These are phyloP conservation scores for Ceratobasidium sp. DNA, from an alignment of 1,284 basidiomycete species.

Conservation along the genomic window DNA sequence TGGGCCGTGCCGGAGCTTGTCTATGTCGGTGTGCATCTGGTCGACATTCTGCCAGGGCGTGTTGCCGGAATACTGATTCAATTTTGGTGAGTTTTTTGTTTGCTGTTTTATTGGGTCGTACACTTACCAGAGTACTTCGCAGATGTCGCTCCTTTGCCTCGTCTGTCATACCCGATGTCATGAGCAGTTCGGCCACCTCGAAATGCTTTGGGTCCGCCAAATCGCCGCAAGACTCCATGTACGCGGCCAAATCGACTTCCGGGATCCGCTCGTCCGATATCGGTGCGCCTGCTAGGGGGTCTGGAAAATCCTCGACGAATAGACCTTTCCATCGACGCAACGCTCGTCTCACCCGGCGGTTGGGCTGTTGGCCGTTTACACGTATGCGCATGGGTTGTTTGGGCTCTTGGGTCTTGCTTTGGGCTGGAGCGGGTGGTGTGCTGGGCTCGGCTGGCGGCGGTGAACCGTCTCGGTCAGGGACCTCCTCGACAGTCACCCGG, in stretches of 20 bases:
- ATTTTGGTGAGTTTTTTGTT: background rate
- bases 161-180: constrained; percentile 6
- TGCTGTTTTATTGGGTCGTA: too few species aligned
- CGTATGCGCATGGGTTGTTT: too few species aligned
- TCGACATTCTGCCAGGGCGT: constrained; percentile 1
- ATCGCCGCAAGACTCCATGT: background rate
- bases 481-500: background rate
- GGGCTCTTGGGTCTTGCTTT: too few species aligned
- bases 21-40: background rate
- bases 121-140: constrained; percentile 6
- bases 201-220: background rate
- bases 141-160: constrained; percentile 14
- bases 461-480: background rate
- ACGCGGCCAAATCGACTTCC: background rate
- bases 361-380: too few species aligned
- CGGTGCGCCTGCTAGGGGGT: background rate
- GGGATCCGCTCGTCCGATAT: background rate
- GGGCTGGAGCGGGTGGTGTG: too few species aligned
- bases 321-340: background rate
- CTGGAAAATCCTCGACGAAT: background rate
- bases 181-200: background rate
- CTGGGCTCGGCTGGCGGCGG: background rate
- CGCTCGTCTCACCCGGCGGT: too few species aligned
- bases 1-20: constrained; percentile 15
- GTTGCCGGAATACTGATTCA: background rate